phyloP scores from a whole-genome alignment of 2,329 filamentous ascomycete genomes.

The Xylaria sp. region DNA sequence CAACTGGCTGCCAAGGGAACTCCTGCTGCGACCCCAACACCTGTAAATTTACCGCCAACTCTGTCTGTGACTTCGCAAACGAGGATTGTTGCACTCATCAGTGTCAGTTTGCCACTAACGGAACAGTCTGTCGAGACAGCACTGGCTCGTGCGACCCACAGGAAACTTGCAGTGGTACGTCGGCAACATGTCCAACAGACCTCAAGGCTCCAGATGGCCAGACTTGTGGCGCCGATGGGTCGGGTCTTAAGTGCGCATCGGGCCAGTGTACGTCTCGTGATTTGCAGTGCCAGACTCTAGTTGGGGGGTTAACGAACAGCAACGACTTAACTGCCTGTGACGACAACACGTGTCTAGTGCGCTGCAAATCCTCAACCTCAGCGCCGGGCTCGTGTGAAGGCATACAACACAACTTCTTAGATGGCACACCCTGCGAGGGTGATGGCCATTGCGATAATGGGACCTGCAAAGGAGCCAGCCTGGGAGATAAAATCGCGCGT shows the following conservation, averaged over 20 bases:
- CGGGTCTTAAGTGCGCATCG: constrained; percentile 80
- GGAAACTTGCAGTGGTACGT: constrained; percentile 81
- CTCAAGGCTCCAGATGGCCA: constrained; percentile 75
- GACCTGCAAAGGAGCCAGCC: constrained; percentile 76
- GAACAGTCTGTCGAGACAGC: constrained; percentile 81
- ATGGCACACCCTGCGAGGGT: constrained; percentile 86
- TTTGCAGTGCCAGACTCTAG: constrained; percentile 85
- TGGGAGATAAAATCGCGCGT: constrained; percentile 74
- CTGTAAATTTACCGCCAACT: constrained; percentile 81
- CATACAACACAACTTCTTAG: constrained; percentile 91
- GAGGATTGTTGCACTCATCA: constrained; percentile 79
- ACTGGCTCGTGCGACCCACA: constrained; percentile 85
- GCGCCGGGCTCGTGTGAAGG: constrained; percentile 74
- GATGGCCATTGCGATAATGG: constrained; percentile 85
- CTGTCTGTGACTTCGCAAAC: constrained; percentile 84
- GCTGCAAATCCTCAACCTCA: constrained; percentile 78
- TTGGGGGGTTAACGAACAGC: constrained; percentile 77
- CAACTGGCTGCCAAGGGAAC: constrained; percentile 76
- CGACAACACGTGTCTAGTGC: constrained; percentile 76
- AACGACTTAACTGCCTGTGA: constrained; percentile 87
- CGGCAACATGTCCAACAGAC: constrained; percentile 80
- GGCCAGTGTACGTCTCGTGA: constrained; percentile 95
- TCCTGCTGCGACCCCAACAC: constrained; percentile 85
- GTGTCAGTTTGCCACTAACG: constrained; percentile 75
- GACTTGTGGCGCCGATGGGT: constrained; percentile 72